These are phyloP conservation scores for Rubroboletus pulcherrimus DNA, from an alignment of 768 basidiomycete genomes.

Conservation along the genomic window DNA sequence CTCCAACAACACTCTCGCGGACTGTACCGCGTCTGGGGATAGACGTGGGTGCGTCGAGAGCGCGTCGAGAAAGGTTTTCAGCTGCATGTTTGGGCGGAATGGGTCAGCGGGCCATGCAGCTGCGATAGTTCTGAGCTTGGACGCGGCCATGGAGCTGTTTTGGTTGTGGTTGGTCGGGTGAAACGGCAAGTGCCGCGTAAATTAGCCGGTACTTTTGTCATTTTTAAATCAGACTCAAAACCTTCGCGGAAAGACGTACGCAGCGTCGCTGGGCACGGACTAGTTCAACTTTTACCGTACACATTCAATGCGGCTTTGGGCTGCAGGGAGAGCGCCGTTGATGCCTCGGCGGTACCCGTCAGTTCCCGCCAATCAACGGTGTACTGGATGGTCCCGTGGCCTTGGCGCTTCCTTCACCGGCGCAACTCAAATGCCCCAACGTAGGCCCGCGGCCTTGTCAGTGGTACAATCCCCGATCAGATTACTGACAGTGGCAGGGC, in stretches of 20 bases:
- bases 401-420: not conserved
- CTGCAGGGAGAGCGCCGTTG: not conserved
- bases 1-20: conserved; percentile 51
- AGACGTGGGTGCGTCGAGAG: conserved; percentile 68
- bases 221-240: conserved; percentile 18
- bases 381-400: not conserved
- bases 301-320: not conserved
- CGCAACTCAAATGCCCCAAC: not conserved
- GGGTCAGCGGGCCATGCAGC: conserved; percentile 67
- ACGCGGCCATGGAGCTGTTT: conserved; percentile 17
- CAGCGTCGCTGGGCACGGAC: too few relatives aligned
- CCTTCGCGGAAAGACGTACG: conserved; percentile 14
- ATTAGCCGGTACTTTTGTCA: not conserved
- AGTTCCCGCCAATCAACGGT: not conserved
- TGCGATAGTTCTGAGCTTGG: conserved; percentile 52
- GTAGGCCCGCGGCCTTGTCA: conserved; percentile 2
- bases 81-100: conserved; percentile 73
- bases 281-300: too few relatives aligned
- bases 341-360: not conserved
- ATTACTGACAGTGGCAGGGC: not conserved
- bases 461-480: not conserved
- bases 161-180: not conserved
- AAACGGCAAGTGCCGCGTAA: not conserved
- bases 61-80: conserved; percentile 59
- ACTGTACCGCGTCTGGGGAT: conserved; percentile 55